Evolutionary conservation across 2,329 filamentous ascomycete species (phyloP).

Genomic region (Paraphoma sp.): DNA sequence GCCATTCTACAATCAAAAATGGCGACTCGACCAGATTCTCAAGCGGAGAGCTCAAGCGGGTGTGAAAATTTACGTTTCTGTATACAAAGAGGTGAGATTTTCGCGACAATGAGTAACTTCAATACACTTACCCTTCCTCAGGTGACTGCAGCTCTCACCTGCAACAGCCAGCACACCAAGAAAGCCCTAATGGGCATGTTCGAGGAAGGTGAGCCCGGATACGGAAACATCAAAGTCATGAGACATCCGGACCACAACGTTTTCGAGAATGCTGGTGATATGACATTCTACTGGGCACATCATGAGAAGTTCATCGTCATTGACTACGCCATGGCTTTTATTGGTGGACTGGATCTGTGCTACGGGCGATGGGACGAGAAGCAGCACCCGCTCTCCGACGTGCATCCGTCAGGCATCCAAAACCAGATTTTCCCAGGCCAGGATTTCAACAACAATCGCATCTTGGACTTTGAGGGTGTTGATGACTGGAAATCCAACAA

Average conservation of each 20-base stretch:
- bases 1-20: constrained; percentile 82
- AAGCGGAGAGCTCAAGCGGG: constrained; percentile 90
- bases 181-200: constrained; percentile 82
- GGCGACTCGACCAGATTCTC: constrained; percentile 82
- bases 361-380: constrained; percentile 93
- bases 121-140: constrained; percentile 15
- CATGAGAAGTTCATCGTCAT: constrained; percentile 98
- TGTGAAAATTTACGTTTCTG: constrained; percentile 91
- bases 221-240: constrained; percentile 88
- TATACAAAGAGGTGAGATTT: constrained; percentile 78
- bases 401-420: constrained; percentile 81
- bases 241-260: constrained; percentile 95
- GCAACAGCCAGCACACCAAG: constrained; percentile 93
- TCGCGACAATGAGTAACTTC: too few relatives aligned
- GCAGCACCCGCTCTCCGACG: constrained; percentile 84
- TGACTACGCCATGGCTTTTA: constrained; percentile 89
- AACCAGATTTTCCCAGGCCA: constrained; percentile 94
- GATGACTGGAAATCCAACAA: constrained; percentile 93
- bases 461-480: constrained; percentile 94
- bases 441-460: constrained; percentile 96
- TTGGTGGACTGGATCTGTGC: constrained; percentile 92
- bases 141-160: constrained; percentile 68
- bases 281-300: constrained; percentile 98
- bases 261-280: constrained; percentile 89
- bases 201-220: constrained; percentile 78